A percentile compares a stretch with the other conserved stretches of the same genome.
These are phyloP conservation scores for Imleria badia DNA, from an alignment of 768 basidiomycete species.

Conservation along the genomic window DNA sequence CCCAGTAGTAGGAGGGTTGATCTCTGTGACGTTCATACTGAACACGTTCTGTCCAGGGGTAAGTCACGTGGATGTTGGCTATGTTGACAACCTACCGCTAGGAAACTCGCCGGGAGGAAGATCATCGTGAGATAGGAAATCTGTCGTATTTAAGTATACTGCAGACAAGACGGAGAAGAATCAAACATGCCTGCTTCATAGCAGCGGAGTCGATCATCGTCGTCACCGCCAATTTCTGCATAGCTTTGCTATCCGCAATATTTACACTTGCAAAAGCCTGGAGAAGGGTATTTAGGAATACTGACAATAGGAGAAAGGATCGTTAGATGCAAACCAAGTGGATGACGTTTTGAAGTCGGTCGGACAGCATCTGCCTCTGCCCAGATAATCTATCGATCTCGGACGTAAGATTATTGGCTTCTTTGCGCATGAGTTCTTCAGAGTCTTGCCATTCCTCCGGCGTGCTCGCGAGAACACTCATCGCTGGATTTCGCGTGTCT, in stretches of 20 bases:
- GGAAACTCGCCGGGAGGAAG: conserved; percentile 55
- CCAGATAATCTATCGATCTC: conserved; percentile 49
- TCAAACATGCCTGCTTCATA: conserved; percentile 33
- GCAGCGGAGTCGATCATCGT: conserved; percentile 43
- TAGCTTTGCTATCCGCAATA: conserved; percentile 50
- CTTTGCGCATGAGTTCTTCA: conserved; percentile 40
- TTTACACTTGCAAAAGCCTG: conserved; percentile 63
- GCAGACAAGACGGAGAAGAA: neutral
- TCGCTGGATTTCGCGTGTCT: conserved; percentile 47
- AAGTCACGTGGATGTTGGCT: neutral
- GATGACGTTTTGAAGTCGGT: conserved; percentile 36
- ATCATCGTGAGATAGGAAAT: conserved; percentile 57
- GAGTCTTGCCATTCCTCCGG: conserved; percentile 22
- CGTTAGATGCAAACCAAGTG: conserved; percentile 25
- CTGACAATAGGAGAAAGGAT: neutral
- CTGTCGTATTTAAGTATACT: conserved; percentile 23
- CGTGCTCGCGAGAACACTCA: conserved; percentile 30
- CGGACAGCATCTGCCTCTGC: conserved; percentile 32
- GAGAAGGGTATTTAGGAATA: neutral
- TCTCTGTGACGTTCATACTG: conserved; percentile 33
- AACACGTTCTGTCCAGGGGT: conserved; percentile 31
- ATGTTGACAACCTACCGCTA: conserved; percentile 22
- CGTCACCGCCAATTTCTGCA: conserved; percentile 48
- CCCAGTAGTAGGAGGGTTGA: conserved; percentile 23
- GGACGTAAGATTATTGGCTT: conserved; percentile 46